A percentile compares a stretch with the other conserved stretches of the same genome.
Conservation (phyloP, 1,139 yeast genomes). For the Hansenula lynferdii region DNA sequence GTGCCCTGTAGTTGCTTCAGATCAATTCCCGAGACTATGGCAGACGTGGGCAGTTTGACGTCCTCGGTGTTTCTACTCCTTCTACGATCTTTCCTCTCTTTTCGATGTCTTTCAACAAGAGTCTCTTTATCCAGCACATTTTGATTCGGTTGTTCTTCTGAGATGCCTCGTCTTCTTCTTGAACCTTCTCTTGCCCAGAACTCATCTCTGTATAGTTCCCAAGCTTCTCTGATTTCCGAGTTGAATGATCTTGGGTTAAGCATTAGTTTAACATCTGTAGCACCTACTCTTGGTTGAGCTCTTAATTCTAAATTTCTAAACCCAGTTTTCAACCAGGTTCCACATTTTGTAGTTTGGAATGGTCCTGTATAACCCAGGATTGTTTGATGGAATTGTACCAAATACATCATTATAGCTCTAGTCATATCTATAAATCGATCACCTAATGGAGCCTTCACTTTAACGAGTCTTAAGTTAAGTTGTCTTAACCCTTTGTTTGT, state of each 20-base stretch:
- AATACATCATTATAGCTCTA: conserved; percentile 24
- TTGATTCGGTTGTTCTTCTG: conserved; percentile 6
- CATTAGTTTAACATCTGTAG: conserved; percentile 57
- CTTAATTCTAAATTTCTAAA: conserved; percentile 29
- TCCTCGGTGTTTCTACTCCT: conserved; percentile 14
- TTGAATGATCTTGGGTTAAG: conserved; percentile 78
- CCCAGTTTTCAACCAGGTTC: conserved; percentile 30
- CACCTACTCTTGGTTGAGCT: conserved; percentile 40
- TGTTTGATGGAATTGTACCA: conserved; percentile 22
- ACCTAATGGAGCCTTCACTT: conserved; percentile 53
- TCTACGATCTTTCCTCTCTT: conserved; percentile 36
- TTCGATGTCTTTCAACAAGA: conserved; percentile 33
- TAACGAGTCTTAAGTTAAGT: conserved; percentile 72
- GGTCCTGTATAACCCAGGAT: conserved; percentile 34
- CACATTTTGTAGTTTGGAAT: conserved; percentile 29
- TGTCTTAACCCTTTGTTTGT: conserved; percentile 88
- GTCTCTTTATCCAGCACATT: conserved; percentile 18
- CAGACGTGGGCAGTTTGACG: not conserved
- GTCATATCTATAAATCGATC: conserved; percentile 46
- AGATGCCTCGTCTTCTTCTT: conserved; percentile 41
- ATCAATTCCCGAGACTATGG: not conserved
- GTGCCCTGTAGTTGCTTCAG: not conserved
- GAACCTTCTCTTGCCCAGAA: conserved; percentile 88
- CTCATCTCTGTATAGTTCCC: conserved; percentile 93
- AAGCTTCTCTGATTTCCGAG: conserved; percentile 83